Evolutionary conservation across 768 basidiomycete genomes (phyloP), one percentile per base, ranked within the genome.

Genomic region (Suillus alpinus): DNA sequence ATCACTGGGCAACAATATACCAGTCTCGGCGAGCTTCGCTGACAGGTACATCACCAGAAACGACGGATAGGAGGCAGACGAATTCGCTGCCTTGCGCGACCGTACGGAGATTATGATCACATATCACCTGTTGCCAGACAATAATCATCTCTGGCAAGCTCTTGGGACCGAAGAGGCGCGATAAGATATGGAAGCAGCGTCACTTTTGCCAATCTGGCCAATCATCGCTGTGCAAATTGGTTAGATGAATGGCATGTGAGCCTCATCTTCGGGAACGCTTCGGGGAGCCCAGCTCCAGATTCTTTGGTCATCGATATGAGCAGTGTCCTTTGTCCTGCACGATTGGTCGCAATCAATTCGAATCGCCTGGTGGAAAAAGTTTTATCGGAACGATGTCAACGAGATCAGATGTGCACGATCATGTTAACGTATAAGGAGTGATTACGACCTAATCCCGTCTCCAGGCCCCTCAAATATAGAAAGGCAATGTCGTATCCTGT

Each of bases 11-110:
- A 23, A 50, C 10, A 18, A 37, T 16, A 39, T 55, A 26, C 53
- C 53, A 39, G 36, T 55, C 53, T 55, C 37, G 26, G 53, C 53
- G 23, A 39, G 53, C 53, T 55, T 55, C 52, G 52, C 23, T 37
- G 52, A 53, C 52, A 53, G 52, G 34, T 53, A 1, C 34, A 37
- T 37, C 53, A 10, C 53, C 0, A 26, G 36, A 39, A 47, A 20
- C 20, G 53, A 55, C 23, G 37, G 23, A 55, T 55, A 55, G 36
- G 53, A 39, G 52, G 23, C 23, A 26, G 37, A 16, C 52, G 52
- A 53, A 23, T 7, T 6, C 26, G 36, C 53, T 29, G 9, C 6
- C 14, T 39, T 26, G 53, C 23, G 16, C 0, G 23, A 39, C 26
- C 16, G 14, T 16, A 29, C 53, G 53, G 53, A 39, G 23, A 55